Evolutionary conservation across 176 grass and related monocot genomes (phyloP).

Genomic region (Dactylis glomerata): DNA sequence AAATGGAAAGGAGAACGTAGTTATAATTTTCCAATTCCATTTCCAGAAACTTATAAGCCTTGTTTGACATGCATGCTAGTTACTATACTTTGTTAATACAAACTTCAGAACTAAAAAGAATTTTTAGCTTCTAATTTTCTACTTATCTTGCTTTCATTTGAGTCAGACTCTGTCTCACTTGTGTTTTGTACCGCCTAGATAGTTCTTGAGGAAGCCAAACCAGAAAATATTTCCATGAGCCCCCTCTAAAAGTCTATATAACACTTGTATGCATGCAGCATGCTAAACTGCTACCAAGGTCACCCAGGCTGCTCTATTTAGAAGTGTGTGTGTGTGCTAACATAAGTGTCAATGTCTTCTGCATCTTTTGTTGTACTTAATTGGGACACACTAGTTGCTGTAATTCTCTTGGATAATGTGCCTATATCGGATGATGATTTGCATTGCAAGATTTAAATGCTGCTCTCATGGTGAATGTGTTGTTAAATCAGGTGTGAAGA

Average conservation of each 20-base stretch:
- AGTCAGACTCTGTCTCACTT: neutral
- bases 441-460: neutral
- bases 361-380: slow-evolving; percentile 6
- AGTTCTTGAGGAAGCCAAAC: neutral
- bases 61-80: neutral
- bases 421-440: neutral
- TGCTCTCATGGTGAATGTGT: neutral
- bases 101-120: neutral
- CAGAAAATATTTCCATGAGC: neutral
- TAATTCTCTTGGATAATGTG: neutral
- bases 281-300: neutral
- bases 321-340: neutral
- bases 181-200: neutral
- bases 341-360: neutral
- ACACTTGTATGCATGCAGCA: neutral
- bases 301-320: neutral
- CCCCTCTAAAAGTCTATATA: neutral
- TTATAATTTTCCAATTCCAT: neutral
- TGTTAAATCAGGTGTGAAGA: slow-evolving; percentile 70
- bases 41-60: neutral
- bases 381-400: neutral
- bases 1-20: neutral
- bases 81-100: neutral
- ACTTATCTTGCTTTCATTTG: neutral
- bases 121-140: neutral